Conservation (phyloP, 1,284 basidiomycete species). For the Bondarzewia mesenterica region DNA sequence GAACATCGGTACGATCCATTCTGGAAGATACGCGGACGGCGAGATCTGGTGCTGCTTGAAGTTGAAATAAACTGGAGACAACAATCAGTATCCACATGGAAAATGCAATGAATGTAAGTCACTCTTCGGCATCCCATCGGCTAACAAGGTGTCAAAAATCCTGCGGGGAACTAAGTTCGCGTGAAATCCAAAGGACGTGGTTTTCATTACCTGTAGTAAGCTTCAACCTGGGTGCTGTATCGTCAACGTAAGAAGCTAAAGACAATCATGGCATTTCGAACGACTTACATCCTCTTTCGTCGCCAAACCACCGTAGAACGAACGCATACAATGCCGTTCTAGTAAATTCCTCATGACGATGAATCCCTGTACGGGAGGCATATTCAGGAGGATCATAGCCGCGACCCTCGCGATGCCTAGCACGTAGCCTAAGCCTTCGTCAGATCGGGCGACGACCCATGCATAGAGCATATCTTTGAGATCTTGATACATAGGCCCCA, state of each 20-base stretch:
- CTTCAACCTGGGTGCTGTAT: conserved; percentile 53
- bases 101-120: conserved; percentile 15
- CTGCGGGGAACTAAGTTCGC: no score
- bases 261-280: neutral
- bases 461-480: conserved; percentile 83
- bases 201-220: conserved; percentile 51
- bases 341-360: conserved; percentile 84
- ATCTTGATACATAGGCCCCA: conserved; percentile 81
- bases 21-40: conserved; percentile 66
- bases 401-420: conserved; percentile 65
- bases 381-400: conserved; percentile 86
- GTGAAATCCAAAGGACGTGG: conserved; percentile 11
- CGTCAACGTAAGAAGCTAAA: neutral
- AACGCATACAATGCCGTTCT: conserved; percentile 77
- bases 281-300: conserved; percentile 73
- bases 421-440: conserved; percentile 80
- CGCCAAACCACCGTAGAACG: conserved; percentile 72
- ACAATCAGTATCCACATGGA: neutral
- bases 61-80: conserved; percentile 76
- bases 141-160: conserved; percentile 87
- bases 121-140: conserved; percentile 94
- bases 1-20: conserved; percentile 81
- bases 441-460: conserved; percentile 86
- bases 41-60: conserved; percentile 89
- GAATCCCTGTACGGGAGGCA: conserved; percentile 76